A percentile compares a stretch with the other conserved stretches of the same genome.
Evolutionary conservation across 345 rosid species (phyloP).

Genomic region (Hibiscus syriacus): DNA sequence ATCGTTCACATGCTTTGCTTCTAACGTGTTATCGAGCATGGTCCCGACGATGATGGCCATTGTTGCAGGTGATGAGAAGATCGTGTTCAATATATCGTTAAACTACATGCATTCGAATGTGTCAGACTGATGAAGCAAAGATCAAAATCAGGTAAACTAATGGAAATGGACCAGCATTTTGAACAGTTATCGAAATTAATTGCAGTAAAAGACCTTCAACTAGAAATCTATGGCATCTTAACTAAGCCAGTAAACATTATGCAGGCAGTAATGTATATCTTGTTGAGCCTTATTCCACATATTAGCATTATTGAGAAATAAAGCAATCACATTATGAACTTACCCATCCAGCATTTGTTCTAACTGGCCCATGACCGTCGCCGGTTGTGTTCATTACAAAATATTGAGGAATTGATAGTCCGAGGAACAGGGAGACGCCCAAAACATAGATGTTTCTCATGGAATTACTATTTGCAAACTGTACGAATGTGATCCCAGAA

Average conservation of each 20-base stretch:
- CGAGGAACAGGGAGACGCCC: neutral
- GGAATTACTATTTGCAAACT: neutral
- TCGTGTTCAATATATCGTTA: conserved; percentile 73
- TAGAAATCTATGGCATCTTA: too few species aligned
- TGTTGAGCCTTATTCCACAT: too few species aligned
- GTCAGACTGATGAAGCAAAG: neutral
- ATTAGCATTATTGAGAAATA: too few species aligned
- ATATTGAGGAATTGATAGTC: neutral
- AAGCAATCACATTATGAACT: neutral
- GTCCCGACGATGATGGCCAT: conserved; percentile 69
- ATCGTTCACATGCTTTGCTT: conserved; percentile 31
- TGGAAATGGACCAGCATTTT: neutral
- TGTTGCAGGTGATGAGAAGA: conserved; percentile 81
- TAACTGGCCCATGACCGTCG: neutral
- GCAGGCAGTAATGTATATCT: too few species aligned
- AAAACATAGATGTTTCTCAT: neutral
- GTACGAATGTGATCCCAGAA: neutral
- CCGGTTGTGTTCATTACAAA: neutral
- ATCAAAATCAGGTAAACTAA: neutral
- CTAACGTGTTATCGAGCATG: conserved; percentile 71
- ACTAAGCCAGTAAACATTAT: neutral
- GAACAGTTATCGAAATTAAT: neutral
- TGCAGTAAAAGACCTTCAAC: neutral
- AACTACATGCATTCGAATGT: conserved; percentile 40
- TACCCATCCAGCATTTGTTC: neutral